Percentiles rank a stretch among this genome's conserved stretches.
Evolutionary conservation across 331 rosid genomes (phyloP).

Genomic region (Ulmus americana): DNA sequence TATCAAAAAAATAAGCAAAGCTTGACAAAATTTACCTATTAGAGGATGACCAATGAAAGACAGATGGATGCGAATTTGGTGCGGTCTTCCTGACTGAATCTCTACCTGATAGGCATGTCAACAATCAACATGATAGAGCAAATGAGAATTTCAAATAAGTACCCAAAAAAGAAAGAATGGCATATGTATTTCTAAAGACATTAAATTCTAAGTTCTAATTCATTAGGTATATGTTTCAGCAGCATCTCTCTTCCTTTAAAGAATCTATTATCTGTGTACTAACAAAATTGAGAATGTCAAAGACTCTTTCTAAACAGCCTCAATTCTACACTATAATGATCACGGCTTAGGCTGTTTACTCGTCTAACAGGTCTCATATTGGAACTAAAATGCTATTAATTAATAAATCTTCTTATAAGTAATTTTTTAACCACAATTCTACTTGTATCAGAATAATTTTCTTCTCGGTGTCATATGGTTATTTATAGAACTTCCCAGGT

Average conservation of each 20-base stretch:
- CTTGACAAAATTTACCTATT: slow-evolving; percentile 40
- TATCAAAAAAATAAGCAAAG: not conserved
- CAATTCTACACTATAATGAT: too few relatives aligned
- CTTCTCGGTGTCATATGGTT: too few relatives aligned
- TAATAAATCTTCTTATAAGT: too few relatives aligned
- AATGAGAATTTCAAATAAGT: slow-evolving; percentile 3
- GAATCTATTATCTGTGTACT: not conserved
- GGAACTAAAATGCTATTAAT: too few relatives aligned
- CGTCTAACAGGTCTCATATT: too few relatives aligned
- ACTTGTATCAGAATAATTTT: too few relatives aligned
- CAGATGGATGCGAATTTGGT: slow-evolving; percentile 94
- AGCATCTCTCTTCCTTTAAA: too few relatives aligned
- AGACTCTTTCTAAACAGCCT: not conserved
- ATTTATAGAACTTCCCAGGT: too few relatives aligned
- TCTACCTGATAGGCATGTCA: slow-evolving; percentile 54
- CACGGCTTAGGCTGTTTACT: too few relatives aligned
- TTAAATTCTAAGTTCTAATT: too few relatives aligned
- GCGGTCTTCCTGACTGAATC: slow-evolving; percentile 91
- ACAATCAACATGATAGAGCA: not conserved
- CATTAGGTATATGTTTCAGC: not conserved
- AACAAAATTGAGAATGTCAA: not conserved
- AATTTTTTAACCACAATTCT: too few relatives aligned
- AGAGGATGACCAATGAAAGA: slow-evolving; percentile 84
- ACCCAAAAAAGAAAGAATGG: not conserved
- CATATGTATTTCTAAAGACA: not conserved